These are phyloP conservation scores for Pseudozyma pruni DNA, from an alignment of 1,284 basidiomycete species.

Conservation along the genomic window DNA sequence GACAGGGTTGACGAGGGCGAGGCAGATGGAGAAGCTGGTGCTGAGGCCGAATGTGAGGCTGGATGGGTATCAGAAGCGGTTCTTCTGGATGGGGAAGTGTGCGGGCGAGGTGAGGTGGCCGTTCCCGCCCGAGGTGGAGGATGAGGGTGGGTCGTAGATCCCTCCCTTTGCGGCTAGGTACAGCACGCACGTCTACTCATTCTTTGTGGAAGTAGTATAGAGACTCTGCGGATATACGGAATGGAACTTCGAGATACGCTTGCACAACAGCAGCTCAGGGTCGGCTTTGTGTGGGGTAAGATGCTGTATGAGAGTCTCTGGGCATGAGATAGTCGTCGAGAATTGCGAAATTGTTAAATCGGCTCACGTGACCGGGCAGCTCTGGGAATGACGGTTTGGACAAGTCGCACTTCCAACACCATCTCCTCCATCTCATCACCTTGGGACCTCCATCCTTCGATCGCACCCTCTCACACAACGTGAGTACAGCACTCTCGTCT, in stretches of 20 bases:
- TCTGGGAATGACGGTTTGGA: constrained; percentile 3
- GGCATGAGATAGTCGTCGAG: no score
- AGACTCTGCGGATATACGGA: no score
- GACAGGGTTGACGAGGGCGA: constrained; percentile 10
- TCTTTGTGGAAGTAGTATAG: no score
- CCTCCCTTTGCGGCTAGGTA: no score
- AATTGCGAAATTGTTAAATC: no score
- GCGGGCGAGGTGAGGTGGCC: constrained; percentile 39
- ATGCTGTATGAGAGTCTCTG: no score
- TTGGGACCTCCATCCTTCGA: neutral
- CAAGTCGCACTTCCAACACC: constrained; percentile 15
- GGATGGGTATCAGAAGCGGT: constrained; percentile 26
- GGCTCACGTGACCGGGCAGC: constrained; percentile 13
- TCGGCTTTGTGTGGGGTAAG: no score
- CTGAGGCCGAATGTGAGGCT: constrained; percentile 37
- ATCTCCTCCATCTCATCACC: constrained; percentile 21
- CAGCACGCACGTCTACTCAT: no score
- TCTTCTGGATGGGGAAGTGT: constrained; percentile 36
- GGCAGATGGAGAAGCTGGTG: constrained; percentile 33
- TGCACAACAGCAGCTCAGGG: no score
- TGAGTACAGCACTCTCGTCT: constrained; percentile 18
- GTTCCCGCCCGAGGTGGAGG: constrained; percentile 31
- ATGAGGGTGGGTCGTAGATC: no score
- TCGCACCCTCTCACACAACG: constrained; percentile 3
- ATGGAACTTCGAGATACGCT: no score